These are phyloP conservation scores for Erucastrum elatum DNA, from an alignment of 345 rosid species.

Conservation along the genomic window DNA sequence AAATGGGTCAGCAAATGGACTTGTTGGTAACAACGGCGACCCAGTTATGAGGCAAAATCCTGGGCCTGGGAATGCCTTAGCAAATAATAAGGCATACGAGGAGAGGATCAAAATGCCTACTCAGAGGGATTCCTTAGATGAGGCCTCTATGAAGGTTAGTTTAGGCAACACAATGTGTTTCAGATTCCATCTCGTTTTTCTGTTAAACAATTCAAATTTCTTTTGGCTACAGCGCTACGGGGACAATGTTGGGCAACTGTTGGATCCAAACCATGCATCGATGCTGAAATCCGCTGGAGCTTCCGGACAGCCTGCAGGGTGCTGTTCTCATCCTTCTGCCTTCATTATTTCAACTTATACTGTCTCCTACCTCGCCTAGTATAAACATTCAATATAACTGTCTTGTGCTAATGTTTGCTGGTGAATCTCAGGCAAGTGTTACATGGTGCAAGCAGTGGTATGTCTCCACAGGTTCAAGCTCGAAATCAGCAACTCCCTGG, in stretches of 20 bases:
- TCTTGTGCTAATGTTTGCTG: constrained; percentile 15
- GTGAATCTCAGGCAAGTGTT: constrained; percentile 80
- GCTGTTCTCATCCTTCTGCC: constrained; percentile 38
- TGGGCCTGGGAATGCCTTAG: constrained; percentile 80
- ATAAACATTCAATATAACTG: neutral
- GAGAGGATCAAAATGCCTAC: constrained; percentile 72
- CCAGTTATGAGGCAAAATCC: constrained; percentile 74
- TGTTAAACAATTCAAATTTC: constrained; percentile 2
- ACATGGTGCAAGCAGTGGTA: constrained; percentile 79
- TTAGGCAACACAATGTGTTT: constrained; percentile 1
- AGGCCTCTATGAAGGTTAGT: constrained; percentile 77
- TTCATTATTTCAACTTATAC: constrained; percentile 25
- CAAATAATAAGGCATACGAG: constrained; percentile 87
- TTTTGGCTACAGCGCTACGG: constrained; percentile 68
- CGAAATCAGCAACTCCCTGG: constrained; percentile 83
- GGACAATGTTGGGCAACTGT: constrained; percentile 82
- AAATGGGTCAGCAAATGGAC: constrained; percentile 81
- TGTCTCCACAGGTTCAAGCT: constrained; percentile 89
- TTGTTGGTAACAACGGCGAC: constrained; percentile 66
- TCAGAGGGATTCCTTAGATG: constrained; percentile 90
- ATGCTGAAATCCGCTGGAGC: constrained; percentile 78
- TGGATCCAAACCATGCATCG: constrained; percentile 89
- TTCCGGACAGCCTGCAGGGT: constrained; percentile 90
- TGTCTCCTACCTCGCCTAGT: constrained; percentile 1
- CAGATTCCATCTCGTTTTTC: neutral